Evolutionary conservation across 169 alveolate species (phyloP), one percentile per base, ranked within the genome.

Genomic region (Eimeria praecox): DNA sequence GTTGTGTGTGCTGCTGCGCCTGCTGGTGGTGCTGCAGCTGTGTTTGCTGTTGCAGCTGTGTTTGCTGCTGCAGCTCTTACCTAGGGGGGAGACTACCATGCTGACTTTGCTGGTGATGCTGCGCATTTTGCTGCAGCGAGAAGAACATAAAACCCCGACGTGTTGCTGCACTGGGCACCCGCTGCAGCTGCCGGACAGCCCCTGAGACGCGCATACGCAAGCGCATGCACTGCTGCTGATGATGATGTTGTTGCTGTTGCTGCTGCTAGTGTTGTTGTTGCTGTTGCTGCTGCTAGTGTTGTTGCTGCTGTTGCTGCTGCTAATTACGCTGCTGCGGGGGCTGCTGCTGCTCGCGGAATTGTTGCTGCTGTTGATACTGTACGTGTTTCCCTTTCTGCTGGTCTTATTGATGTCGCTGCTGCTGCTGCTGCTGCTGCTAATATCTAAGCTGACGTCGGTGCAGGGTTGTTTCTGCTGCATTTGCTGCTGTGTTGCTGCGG

Each of bases 81-180:
- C n/a, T 20, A 20, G 75, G n/a, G 24, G 75, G 12, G 9, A 33
- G 35, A 64, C 35, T 64, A 33, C 24, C 12, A 0, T 64, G 75
- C 22, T 40, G 12, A 59, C 56, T 49, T 5, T 69, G 78, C 44
- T 24, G 40, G 18, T 75, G 86, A 1, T 42, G 86, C 56, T 75
- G 86, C 59, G 27, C 42, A 66, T 66, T 33, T n/a, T 75, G 56
- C 24, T 85, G 78, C 92, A 42, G 38, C 22, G 92, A 52, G 66
- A 85, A 85, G 42, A 52, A 69, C 92, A 85, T 85, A 42, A 85
- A 85, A 4, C 77, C 66, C 18, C 92, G 75, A 1, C 92, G 78
- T 9, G 78, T 59, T 35, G 92, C 92, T 54, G 92, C 92, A 9
- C 80, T 69, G 9, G 64, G 3, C 12, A 27, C 59, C 54, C 92